Percentiles rank a stretch among this genome's conserved stretches.
phyloP scores from a whole-genome alignment of 2,329 filamentous ascomycete species.

The Talaromyces sp. region DNA sequence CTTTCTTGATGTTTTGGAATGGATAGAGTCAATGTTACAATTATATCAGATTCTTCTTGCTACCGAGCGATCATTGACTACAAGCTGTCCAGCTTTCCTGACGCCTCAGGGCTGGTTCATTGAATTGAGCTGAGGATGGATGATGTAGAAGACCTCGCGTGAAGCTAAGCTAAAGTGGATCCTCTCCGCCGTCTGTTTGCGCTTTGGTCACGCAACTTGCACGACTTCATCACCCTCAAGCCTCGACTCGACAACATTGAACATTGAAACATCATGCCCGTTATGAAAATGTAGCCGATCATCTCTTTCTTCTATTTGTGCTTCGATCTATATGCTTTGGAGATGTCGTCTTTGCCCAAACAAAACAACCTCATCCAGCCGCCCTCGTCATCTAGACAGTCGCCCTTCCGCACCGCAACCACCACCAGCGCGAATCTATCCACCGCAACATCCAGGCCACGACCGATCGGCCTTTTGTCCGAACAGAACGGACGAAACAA shows the following conservation, averaged over 20 bases:
- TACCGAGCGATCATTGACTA: not conserved
- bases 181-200: not conserved
- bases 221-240: not conserved
- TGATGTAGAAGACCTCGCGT: not conserved
- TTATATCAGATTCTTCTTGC: not conserved
- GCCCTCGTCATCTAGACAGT: conserved; percentile 30
- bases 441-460: conserved; percentile 16
- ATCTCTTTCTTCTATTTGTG: not conserved
- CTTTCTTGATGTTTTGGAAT: not conserved
- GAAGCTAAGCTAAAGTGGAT: conserved; percentile 7
- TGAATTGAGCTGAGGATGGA: too few species aligned
- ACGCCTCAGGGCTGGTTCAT: too few species aligned
- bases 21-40: not conserved
- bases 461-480: conserved; percentile 21
- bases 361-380: conserved; percentile 25
- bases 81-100: too few species aligned
- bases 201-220: not conserved
- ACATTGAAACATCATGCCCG: not conserved
- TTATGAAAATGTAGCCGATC: conserved; percentile 30
- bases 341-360: conserved; percentile 38
- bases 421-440: not conserved
- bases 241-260: not conserved
- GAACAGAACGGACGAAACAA: not conserved
- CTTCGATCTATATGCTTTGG: conserved; percentile 17
- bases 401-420: conserved; percentile 8